Base-by-base conservation (phyloP, 441 rosid species). In the Francoa sonchifolia region DNA sequence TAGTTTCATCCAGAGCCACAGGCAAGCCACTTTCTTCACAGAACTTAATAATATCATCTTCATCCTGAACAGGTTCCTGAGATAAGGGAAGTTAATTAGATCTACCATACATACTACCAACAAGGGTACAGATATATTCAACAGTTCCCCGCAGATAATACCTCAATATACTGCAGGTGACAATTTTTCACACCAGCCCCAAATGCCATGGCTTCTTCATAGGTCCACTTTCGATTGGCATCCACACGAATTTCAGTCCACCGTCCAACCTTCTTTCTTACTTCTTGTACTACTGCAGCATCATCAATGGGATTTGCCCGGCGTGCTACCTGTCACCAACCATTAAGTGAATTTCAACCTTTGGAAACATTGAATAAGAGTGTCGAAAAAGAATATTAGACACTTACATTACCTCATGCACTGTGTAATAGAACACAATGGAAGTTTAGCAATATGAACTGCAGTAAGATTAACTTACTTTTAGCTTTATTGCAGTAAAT, bases 1-100 rank as follows among this genome's bases (percentile, higher is more conserved):
- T 61, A 37, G 88, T 84, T 74, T 89, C 97, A 68, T 84, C 97
- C 50, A 89, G 66, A 14, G 95, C 97, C 31, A 84, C 94, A 9
- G 85, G 87, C 58, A 88, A 62, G 57, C 88, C 88, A 47, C 73
- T 77, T 66, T 84, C 94, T 68, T 85, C 84, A 54, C 82, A 71
- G 71, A 70, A 89, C 72, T 73, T 89, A 48, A 76, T 38, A 34
- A 89, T 78, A 58, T 89, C 94, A 49, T 61, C 66, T 61, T 67
- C 76, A 47, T 75, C 57, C 54, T 65, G 72, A 59, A 89, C 87
- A 48, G 98, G 98, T 52, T 89, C 98, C 98, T 85, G 84, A 44
- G 51, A 66, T 39, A 59, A 3, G 46, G 30, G 26, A 53, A 50
- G 1, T 11, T 23, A 23, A 16, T 33, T 29, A 18, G 3, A 6